Base-by-base conservation (phyloP, 116 monocot genomes). In the Dioscorea cayenensis region DNA sequence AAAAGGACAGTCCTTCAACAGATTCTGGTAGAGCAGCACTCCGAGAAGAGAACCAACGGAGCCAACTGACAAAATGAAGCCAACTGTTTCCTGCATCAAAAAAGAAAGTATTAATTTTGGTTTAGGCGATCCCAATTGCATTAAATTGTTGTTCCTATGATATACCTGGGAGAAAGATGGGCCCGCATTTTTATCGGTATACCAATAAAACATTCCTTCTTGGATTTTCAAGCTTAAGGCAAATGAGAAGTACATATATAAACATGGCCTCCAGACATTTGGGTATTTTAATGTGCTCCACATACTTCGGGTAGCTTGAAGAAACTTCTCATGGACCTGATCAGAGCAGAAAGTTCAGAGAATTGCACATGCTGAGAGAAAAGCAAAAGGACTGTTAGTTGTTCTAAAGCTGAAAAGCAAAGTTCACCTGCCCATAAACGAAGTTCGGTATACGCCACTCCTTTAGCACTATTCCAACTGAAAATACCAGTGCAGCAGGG, bases 151-250 rank as follows among this genome's bases (percentile, higher is more conserved):
- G 43, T 43, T 12, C 43, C 43, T 43, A 12, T 19, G 68, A 76
- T 16, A 16, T 83, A 86, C 89, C 80, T 86, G 86, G 50, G 86
- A 81, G 51, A 89, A 89, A 35, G 85, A 71, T 65, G 77, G 86
- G 55, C 89, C 89, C 55, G 78, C 59, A 67, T 73, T 78, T 77
- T 66, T 50, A 73, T 89, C 80, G 14, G 89, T 89, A 80, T 83
- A 85, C 89, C 89, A 89, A 75, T 85, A 89, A 29, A 69, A 69
- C 69, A 69, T 89, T 64, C 89, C 89, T 83, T 89, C 86, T 66
- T 85, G 89, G 55, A 89, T 89, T 73, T 86, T 75, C 65, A 86
- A 74, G 63, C 79, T 86, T 38, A 89, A 25, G 36, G 83, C 83
- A 68, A 85, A 64, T 60, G 89, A 83, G 9, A 81, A 27, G 28